These are phyloP conservation scores for Paspalum vaginatum DNA, from an alignment of 176 grass and related monocot genomes.

Conservation along the genomic window DNA sequence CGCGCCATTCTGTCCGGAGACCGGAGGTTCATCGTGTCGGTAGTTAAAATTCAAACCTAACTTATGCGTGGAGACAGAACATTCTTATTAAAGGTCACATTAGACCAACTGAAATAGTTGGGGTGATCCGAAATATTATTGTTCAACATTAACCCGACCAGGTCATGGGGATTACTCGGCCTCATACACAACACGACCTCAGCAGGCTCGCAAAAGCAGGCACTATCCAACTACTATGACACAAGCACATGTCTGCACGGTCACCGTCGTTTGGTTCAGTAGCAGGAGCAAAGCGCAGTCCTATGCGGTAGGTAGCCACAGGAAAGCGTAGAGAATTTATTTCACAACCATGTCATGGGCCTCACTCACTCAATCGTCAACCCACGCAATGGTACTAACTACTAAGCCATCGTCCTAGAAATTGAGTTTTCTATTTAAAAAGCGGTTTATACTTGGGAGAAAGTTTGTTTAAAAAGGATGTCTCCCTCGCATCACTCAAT, in stretches of 20 bases:
- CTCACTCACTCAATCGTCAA: not conserved
- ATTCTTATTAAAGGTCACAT: too few relatives aligned
- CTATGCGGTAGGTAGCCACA: not conserved
- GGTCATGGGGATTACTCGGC: too few relatives aligned
- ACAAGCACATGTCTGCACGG: not conserved
- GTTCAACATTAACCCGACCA: too few relatives aligned
- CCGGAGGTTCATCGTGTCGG: too few relatives aligned
- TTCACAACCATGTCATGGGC: not conserved
- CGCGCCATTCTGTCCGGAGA: too few relatives aligned
- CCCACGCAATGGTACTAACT: too few relatives aligned
- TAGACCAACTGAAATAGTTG: too few relatives aligned
- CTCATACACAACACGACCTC: not conserved
- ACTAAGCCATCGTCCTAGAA: too few relatives aligned
- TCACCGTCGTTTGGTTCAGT: not conserved
- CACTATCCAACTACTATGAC: not conserved
- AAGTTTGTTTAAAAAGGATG: not conserved
- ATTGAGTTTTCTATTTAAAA: not conserved
- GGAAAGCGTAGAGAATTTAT: conserved; percentile 1
- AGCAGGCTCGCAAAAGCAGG: not conserved
- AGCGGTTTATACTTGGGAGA: not conserved
- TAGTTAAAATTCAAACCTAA: too few relatives aligned
- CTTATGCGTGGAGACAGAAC: too few relatives aligned
- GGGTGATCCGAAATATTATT: too few relatives aligned
- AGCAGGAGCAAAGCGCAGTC: not conserved
- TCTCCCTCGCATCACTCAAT: not conserved